These are phyloP conservation scores for Tolypocladium nubicola DNA, from an alignment of 2,329 filamentous ascomycete species.

Conservation along the genomic window DNA sequence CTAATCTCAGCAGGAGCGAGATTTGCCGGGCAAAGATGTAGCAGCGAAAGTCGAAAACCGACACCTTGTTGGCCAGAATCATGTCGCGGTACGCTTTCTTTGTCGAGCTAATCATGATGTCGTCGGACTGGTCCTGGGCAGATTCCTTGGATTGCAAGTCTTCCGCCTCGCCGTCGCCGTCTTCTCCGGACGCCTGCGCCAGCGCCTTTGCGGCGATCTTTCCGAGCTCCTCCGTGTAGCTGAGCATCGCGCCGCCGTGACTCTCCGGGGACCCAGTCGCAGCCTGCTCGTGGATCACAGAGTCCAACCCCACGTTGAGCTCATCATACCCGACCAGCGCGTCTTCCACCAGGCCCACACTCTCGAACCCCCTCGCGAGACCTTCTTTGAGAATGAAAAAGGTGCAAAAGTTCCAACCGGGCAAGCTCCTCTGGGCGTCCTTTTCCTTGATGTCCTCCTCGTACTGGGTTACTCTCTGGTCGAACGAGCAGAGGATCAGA, in stretches of 20 bases:
- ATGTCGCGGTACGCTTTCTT: constrained; percentile 82
- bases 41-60: constrained; percentile 86
- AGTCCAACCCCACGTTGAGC: constrained; percentile 76
- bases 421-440: constrained; percentile 73
- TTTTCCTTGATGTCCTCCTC: constrained; percentile 96
- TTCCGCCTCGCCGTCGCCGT: constrained; percentile 29
- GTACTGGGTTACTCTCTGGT: constrained; percentile 82
- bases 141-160: constrained; percentile 36
- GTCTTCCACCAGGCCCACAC: constrained; percentile 90
- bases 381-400: constrained; percentile 98
- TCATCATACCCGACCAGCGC: constrained; percentile 92
- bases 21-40: constrained; percentile 92
- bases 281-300: constrained; percentile 65
- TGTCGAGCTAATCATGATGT: constrained; percentile 50
- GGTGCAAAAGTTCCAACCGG: constrained; percentile 98
- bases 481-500: constrained; percentile 80
- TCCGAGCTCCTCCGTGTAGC: constrained; percentile 64
- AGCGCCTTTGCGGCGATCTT: constrained; percentile 43
- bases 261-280: constrained; percentile 47
- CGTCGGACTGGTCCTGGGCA: constrained; percentile 33
- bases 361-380: constrained; percentile 86
- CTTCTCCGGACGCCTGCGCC: constrained; percentile 21
- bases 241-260: constrained; percentile 62
- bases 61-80: constrained; percentile 91
- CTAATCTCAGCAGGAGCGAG: constrained; percentile 67